Conservation (phyloP, 1,284 basidiomycete genomes). For the Pterulicium gracile region DNA sequence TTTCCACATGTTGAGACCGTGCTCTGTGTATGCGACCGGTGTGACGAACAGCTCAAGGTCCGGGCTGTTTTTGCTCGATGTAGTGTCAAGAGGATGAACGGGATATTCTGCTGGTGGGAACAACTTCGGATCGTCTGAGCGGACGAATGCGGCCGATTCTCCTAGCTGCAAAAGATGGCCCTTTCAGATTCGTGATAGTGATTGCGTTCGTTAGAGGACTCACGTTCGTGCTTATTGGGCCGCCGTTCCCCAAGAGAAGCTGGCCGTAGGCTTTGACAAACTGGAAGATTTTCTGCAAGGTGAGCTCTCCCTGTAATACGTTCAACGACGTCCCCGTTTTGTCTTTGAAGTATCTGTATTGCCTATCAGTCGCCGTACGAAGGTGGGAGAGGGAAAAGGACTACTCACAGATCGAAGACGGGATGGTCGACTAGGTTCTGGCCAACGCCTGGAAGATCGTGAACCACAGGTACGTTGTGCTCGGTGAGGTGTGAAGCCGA, state of each 20-base stretch:
- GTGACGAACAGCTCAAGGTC: slow-evolving; percentile 51
- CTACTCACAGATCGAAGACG: slow-evolving; percentile 23
- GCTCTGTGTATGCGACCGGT: slow-evolving; percentile 30
- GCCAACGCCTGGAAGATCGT: slow-evolving; percentile 50
- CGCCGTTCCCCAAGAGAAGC: slow-evolving; percentile 33
- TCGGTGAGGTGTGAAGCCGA: slow-evolving; percentile 39
- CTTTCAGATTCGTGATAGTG: too few relatives aligned
- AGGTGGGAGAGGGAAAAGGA: too few relatives aligned
- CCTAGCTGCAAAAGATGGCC: slow-evolving; percentile 32
- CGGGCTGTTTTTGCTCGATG: slow-evolving; percentile 43
- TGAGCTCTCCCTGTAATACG: slow-evolving; percentile 27
- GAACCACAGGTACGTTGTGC: slow-evolving; percentile 36
- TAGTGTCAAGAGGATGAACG: slow-evolving; percentile 35
- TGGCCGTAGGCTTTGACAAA: slow-evolving; percentile 24
- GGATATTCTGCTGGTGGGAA: slow-evolving; percentile 34
- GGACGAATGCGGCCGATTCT: slow-evolving; percentile 47
- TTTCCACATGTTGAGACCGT: slow-evolving; percentile 18
- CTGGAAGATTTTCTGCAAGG: slow-evolving; percentile 22
- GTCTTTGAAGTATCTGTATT: slow-evolving; percentile 34
- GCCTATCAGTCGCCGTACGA: too few relatives aligned
- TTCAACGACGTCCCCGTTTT: slow-evolving; percentile 31
- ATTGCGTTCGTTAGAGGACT: slow-evolving; percentile 8
- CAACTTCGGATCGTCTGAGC: slow-evolving; percentile 39
- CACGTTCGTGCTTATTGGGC: slow-evolving; percentile 47
- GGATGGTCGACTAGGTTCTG: slow-evolving; percentile 50